Base-by-base conservation (phyloP, 192 early-diverging fungal genomes). In the Coemansia sp. region DNA sequence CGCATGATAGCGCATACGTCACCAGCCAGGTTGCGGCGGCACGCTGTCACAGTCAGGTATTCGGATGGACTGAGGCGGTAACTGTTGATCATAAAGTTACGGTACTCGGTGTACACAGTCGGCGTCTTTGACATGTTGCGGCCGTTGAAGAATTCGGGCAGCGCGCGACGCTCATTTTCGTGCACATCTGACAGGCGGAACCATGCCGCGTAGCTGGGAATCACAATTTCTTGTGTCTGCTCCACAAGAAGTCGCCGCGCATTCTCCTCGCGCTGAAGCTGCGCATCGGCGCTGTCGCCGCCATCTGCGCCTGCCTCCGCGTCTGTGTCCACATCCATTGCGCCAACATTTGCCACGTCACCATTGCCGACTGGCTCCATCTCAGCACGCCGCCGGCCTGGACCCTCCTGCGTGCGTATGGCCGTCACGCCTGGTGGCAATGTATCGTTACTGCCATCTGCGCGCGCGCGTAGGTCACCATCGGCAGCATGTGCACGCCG, bases 1-100 rank as follows among this genome's bases (percentile, higher is more conserved):
- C 97, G 85, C 78, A 98, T 95, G 59, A 99, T 97, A 3, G 96
- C 93, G 69, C 97, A 97, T 6, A 99, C 97, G 83, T 99, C 97
- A 22, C 97, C 97, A 0, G 95, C 94, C 67, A 99, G 81, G 76
- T 98, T 97, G 22, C 97, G 83, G 54, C 96, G 77, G 80, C 95
- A 97, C 2, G 97, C 97, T 4, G 97, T 99, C 8, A 99, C 94
- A 7, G 97, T 97, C 47, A 99, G 81, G 74, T 99, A 99, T 74
- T 99, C 95, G 12, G 84, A 75, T 4, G 97, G 95, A 67, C 95
- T 96, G 52, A 98, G 85, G 17, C 97, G 90, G 77, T 97, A 97
- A 11, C 92, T 93, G 74, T 96, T 94, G 82, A 99, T 84, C 94
- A 99, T 99, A 67, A 99, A 99, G 76, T 97, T 92, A 48, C 97